Evolutionary conservation across 306 rosid species (phyloP).

Genomic region (Crotalaria pallida): DNA sequence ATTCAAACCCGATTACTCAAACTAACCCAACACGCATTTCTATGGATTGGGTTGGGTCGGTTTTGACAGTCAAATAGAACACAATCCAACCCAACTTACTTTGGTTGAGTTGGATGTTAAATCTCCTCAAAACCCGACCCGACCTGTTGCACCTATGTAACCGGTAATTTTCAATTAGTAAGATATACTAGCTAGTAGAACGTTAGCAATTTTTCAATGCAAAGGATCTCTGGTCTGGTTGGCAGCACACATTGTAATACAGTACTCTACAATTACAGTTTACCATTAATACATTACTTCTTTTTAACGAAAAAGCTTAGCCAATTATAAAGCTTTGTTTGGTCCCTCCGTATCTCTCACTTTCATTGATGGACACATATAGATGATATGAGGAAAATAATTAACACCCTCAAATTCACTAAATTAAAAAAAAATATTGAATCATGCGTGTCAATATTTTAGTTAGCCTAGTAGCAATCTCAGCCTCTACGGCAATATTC

Average conservation of each 20-base stretch:
- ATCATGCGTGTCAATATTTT: slow-evolving; percentile 8
- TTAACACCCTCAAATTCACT: not conserved
- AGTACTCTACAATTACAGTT: slow-evolving; percentile 24
- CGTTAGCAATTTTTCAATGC: not conserved
- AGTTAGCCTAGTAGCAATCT: slow-evolving; percentile 43
- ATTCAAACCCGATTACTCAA: too few relatives aligned
- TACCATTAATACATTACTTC: slow-evolving; percentile 31
- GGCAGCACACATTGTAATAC: not conserved
- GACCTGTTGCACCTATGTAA: too few relatives aligned
- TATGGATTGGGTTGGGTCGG: too few relatives aligned
- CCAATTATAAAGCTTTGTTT: slow-evolving; percentile 11
- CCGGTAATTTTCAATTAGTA: not conserved
- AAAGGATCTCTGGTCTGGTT: slow-evolving; percentile 3
- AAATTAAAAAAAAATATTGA: not conserved
- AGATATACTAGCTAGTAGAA: not conserved
- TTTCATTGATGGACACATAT: slow-evolving; percentile 16
- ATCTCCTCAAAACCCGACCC: too few relatives aligned
- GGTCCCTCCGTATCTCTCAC: slow-evolving; percentile 23
- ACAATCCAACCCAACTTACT: too few relatives aligned
- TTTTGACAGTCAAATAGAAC: too few relatives aligned
- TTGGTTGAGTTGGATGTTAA: too few relatives aligned
- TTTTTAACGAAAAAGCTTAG: slow-evolving; percentile 43
- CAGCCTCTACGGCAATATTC: slow-evolving; percentile 59
- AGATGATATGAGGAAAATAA: slow-evolving; percentile 2
- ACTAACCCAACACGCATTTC: too few relatives aligned